Evolutionary conservation across 805 yeast species (phyloP), one percentile per base, ranked within the genome.

Genomic region (Saccharomyces kudriavzevii): DNA sequence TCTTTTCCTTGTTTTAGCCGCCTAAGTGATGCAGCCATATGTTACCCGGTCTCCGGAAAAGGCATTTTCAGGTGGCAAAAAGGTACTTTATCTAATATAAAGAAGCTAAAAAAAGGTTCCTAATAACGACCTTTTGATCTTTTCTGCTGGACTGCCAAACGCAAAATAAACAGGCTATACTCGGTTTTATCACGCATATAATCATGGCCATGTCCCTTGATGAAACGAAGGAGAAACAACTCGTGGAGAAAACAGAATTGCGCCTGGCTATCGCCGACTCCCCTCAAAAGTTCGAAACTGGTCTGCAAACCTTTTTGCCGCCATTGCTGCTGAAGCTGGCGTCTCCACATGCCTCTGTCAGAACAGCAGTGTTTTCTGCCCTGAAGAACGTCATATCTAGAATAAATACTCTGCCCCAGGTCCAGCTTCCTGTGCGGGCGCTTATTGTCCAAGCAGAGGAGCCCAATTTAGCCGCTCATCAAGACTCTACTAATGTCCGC

Each of bases 271-370:
- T 92, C 45, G 88, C 97, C 0, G 80, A 79, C 49, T 74, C 84
- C 0, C 86, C 84, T 48, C 75, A 70, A 2, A 86, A 85, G 62
- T 78, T 90, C 52, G 84, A 86, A 62, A 64, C 77, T 1, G 70
- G 84, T 4, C 66, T 94, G 45, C 74, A 76, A 10, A 69, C 79
- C 0, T 92, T 85, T 63, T 74, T 92, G 46, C 77, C 89, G 1
- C 97, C 99, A 0, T 65, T 92, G 27, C 70, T 92, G 35, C 72
- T 91, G 56, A 92, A 92, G 65, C 75, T 91, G 51, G 80, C 85
- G 2, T 89, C 97, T 14, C 78, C 84, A 2, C 79, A 86, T 66
- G 71, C 74, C 0, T 71, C 78, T 14, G 96, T 87, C 0, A 77
- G 94, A 56, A 72, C 77, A 27, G 84, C 85, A 40, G 84, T 91